Base-by-base conservation (phyloP, 441 rosid species). In the Metrosideros polymorpha region DNA sequence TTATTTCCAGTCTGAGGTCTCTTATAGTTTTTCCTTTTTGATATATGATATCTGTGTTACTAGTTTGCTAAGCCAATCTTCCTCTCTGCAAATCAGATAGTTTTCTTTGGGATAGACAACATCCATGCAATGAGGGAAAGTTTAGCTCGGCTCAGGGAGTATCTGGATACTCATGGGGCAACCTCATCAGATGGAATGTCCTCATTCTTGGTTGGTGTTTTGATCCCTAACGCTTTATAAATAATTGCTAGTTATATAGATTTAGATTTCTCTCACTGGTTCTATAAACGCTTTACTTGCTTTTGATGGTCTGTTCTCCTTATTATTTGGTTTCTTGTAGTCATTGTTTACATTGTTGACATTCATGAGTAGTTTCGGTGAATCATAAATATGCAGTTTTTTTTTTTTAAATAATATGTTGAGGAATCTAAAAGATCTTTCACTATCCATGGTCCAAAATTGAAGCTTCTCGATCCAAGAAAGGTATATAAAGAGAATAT, bases 81-180 rank as follows among this genome's bases (percentile, higher is more conserved):
- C 82, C 29, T 82, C 39, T 83, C 45, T 85, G 83, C 82, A 85
- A 43, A 82, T 83, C 94, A 98, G 99, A 91, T 98, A 85, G 98
- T 97, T 54, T 98, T 97, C 90, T 94, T 98, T 93, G 99, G 99
- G 87, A 98, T 98, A 90, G 99, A 98, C 93, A 98, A 97, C 91
- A 97, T 98, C 89, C 99, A 98, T 91, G 97, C 99, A 85, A 98
- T 98, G 99, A 92, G 99, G 90, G 99, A 98, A 85, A 97, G 99
- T 93, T 95, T 98, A 90, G 92, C 95, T 88, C 97, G 99, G 91
- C 96, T 98, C 91, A 91, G 99, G 91, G 99, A 98, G 86, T 98
- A 98, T 89, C 88, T 98, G 90, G 99, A 98, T 95, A 95, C 97
- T 90, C 92, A 98, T 88, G 99, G 99, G 86, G 92, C 96, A n/a